These are phyloP conservation scores for Pseudogymnoascus sp. DNA, from an alignment of 2,329 filamentous ascomycete species.

Conservation along the genomic window DNA sequence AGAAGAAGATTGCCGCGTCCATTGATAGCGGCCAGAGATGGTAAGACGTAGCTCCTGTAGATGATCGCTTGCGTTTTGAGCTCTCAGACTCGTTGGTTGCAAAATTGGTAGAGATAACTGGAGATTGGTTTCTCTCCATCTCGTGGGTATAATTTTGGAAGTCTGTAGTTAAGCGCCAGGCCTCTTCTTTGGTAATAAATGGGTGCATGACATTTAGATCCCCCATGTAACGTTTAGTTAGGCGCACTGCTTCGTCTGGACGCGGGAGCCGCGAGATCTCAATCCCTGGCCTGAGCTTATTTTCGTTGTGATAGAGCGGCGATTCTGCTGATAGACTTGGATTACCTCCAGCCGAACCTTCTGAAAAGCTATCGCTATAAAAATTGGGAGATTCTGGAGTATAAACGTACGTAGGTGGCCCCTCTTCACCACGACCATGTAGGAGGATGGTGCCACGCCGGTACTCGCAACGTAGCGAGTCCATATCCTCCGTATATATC, in stretches of 20 bases:
- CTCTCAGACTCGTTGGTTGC: conserved; percentile 12
- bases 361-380: too few species aligned
- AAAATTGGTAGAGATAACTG: neutral
- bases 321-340: too few species aligned
- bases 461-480: neutral
- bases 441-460: neutral
- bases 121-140: too few species aligned
- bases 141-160: too few species aligned
- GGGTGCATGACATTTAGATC: conserved; percentile 61
- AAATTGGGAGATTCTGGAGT: too few species aligned
- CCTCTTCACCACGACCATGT: too few species aligned
- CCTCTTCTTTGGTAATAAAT: conserved; percentile 40
- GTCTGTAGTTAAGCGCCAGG: conserved; percentile 4
- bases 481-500: neutral
- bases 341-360: too few species aligned
- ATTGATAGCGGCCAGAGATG: conserved; percentile 49
- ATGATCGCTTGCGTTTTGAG: conserved; percentile 20
- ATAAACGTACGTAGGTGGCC: too few species aligned
- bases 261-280: neutral
- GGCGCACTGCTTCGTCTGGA: neutral
- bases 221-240: conserved; percentile 38
- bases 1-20: conserved; percentile 70
- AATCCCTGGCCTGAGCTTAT: neutral
- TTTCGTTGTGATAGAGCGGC: neutral
- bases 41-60: conserved; percentile 20